Base-by-base conservation (phyloP, 371 early-diverging fungal species). In the Nematocida sp. region DNA sequence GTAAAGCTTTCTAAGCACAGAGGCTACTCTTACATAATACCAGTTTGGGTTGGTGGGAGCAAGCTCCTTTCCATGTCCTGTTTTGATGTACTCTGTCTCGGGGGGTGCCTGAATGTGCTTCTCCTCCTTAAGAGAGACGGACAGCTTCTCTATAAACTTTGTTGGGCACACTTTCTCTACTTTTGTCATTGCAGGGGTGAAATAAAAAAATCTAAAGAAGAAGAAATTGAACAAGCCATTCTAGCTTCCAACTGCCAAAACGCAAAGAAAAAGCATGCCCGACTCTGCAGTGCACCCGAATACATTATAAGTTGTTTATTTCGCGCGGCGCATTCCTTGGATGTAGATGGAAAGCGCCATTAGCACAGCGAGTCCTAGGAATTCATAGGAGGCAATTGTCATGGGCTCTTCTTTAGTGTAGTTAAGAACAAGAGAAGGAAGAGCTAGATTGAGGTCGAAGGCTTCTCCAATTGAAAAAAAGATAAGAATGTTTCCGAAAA, bases 11-110 rank as follows among this genome's bases (percentile, higher is more conserved):
- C 80, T 78, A 15, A 82, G 36, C 37, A 83, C 63, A 27, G 81
- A 78, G 4, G 83, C 83, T 46, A 75, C 70, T 76, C 83, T 75
- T 2, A 67, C 63, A 32, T 77, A 74, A 50, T 78, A 83, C 83
- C 83, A 83, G 51, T 81, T 63, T 25, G 54, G 54, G n/a, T 67
- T 53, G n/a, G 43, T 48, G n/a, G 83, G 83, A 23, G 80, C 53
- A n/a, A 63, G 46, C 52, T 83, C 66, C 66, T 55, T 81, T 63
- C 83, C 83, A 55, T 52, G 55, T 17, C 80, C 63, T 7, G 83
- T 81, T 56, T 83, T 83, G 62, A 83, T 80, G 29, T 80, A 58
- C 41, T 79, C 83, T 43, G 45, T 52, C 13, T 83, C 66, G 50
- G 56, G 52, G 34, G 80, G 78, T 29, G 57, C 48, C 23, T 53